phyloP scores from a whole-genome alignment of 148 eudicot genomes.

The Fagopyrum esculentum region DNA sequence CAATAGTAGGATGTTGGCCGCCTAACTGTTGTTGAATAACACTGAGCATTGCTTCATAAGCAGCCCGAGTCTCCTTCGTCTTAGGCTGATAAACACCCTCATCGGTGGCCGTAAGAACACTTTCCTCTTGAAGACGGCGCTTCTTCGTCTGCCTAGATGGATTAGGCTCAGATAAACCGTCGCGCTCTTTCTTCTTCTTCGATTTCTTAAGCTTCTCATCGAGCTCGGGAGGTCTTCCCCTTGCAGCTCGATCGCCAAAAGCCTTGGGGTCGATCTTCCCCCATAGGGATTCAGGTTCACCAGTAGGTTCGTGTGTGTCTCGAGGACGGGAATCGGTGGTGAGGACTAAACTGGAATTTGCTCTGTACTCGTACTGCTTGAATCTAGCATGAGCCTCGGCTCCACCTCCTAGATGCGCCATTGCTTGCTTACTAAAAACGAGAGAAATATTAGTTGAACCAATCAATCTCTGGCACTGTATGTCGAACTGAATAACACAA shows the following conservation, averaged over 20 bases:
- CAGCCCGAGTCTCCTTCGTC: slow-evolving; percentile 70
- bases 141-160: slow-evolving; percentile 36
- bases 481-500: not conserved
- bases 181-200: slow-evolving; percentile 52
- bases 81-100: slow-evolving; percentile 76
- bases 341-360: slow-evolving; percentile 78
- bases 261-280: slow-evolving; percentile 57
- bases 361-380: slow-evolving; percentile 78
- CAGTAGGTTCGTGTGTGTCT: slow-evolving; percentile 67
- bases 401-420: slow-evolving; percentile 53
- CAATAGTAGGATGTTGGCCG: slow-evolving; percentile 63
- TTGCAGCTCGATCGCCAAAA: slow-evolving; percentile 60
- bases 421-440: slow-evolving; percentile 4
- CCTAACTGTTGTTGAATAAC: slow-evolving; percentile 64
- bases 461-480: not conserved
- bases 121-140: slow-evolving; percentile 60
- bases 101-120: slow-evolving; percentile 50
- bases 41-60: slow-evolving; percentile 68
- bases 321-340: slow-evolving; percentile 83
- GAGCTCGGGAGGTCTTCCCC: slow-evolving; percentile 53
- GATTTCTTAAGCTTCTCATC: slow-evolving; percentile 47
- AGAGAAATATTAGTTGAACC: not conserved
- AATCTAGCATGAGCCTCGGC: slow-evolving; percentile 90
- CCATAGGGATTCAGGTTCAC: slow-evolving; percentile 59
- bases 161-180: slow-evolving; percentile 25